A percentile compares a stretch with the other conserved stretches of the same genome.
Conservation (phyloP, 78 protist species). For the Dictyostelium intermedium region DNA sequence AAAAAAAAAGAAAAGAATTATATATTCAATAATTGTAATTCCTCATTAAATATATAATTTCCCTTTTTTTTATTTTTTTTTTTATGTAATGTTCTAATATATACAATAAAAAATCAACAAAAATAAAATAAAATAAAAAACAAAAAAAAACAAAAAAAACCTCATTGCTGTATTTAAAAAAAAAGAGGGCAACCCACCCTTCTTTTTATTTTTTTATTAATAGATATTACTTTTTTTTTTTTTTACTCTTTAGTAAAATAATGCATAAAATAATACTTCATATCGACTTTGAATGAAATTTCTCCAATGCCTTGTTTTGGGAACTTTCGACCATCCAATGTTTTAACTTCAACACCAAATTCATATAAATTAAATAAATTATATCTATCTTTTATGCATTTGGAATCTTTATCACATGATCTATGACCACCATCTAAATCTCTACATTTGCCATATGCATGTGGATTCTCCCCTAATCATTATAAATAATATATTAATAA, state of each 20-base stretch:
- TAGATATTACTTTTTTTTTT: neutral
- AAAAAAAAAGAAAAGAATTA: neutral
- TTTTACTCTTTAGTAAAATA: neutral
- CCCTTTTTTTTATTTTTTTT: neutral
- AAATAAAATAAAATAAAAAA: neutral
- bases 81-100: neutral
- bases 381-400: neutral
- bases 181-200: too few species aligned
- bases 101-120: neutral
- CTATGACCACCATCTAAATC: neutral
- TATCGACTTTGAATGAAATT: neutral
- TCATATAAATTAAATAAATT: constrained; percentile 3
- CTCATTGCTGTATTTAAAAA: too few species aligned
- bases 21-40: too few species aligned
- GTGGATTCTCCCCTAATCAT: constrained; percentile 9
- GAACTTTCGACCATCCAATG: neutral
- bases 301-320: neutral
- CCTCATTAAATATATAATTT: neutral
- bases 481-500: neutral
- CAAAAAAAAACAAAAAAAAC: neutral
- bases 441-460: neutral
- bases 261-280: constrained; percentile 41
- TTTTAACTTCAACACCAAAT: neutral
- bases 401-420: neutral
- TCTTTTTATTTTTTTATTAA: neutral